Evolutionary conservation across 208 protist genomes (phyloP), one percentile per base, ranked within the genome.

Genomic region (Leishmania arabica): DNA sequence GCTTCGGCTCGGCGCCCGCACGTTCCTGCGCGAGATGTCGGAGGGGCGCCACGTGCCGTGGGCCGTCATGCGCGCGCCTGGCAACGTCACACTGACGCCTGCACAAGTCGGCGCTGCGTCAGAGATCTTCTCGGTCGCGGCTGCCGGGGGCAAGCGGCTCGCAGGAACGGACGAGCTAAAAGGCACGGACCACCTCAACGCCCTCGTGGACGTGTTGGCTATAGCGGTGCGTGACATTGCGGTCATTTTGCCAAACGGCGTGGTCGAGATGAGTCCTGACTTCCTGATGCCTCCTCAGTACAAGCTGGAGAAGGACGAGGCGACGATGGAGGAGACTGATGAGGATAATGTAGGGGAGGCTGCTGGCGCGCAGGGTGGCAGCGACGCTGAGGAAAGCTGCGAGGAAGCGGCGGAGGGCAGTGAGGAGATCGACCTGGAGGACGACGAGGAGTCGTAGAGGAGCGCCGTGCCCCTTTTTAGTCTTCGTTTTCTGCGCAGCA

Each of bases 21-120:
- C 91, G 5, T 96, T 97, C 88, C 58, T 97, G 73, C 90, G 92
- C 45, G 94, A 96, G 86, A 83, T 97, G 78, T 93, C 85, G 80
- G 86, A 94, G 77, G 85, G 91, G 37, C 79, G 86, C 72, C 86
- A 97, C 80, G 86, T 96, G 34, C 94, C 94, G 21, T 97, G 94
- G 93, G 91, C 94, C 51, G 91, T 97, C 62, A 94, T 97, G 91
- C 91, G 92, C 11, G 88, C 87, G 53, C 79, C 85, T 42, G 85
- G 72, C 47, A 70, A 90, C 66, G 83, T 85, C 45, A 86, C 82
- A 13, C 64, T 96, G 47, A 95, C 92, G 24, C 86, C 84, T 58
- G 79, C 58, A 0, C 80, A 93, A 71, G 88, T 96, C 40, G 91
- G 84, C 27, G 79, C 88, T 31, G 84, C 88, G 42, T 94, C 89